These are phyloP conservation scores for Eucalyptus curtisii DNA, from an alignment of 345 rosid species.

Conservation along the genomic window DNA sequence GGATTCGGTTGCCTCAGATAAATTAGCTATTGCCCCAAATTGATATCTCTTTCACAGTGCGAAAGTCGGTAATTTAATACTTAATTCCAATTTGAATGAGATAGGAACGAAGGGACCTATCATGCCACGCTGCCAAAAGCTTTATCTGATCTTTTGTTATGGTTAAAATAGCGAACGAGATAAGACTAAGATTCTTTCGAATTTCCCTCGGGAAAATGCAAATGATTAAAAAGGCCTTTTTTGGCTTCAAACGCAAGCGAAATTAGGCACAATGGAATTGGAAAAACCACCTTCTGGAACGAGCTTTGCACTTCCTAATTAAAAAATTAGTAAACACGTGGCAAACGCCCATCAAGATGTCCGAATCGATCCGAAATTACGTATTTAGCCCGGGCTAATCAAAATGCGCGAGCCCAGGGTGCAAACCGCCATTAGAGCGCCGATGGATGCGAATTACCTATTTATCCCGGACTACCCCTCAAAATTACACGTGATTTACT, in stretches of 20 bases:
- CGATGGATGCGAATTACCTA: background rate
- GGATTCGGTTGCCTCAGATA: fast-evolving
- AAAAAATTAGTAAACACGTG: background rate
- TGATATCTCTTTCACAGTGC: fast-evolving
- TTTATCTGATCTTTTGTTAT: background rate
- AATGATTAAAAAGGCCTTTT: background rate
- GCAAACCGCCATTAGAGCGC: background rate
- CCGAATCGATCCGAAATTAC: background rate
- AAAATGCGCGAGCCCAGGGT: background rate
- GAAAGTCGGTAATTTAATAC: fast-evolving
- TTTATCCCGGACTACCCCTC: background rate
- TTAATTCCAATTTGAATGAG: background rate
- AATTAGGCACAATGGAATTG: background rate
- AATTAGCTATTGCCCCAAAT: no score
- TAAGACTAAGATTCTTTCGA: background rate
- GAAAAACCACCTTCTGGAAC: background rate
- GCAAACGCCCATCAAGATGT: background rate
- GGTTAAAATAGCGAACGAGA: background rate
- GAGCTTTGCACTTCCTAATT: background rate
- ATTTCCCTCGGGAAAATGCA: background rate
- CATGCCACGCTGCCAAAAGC: background rate
- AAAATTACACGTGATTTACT: background rate
- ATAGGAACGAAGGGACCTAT: background rate
- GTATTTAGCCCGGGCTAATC: background rate
- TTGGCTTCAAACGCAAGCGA: background rate